Evolutionary conservation across 2,329 filamentous ascomycete genomes (phyloP), one percentile per base, ranked within the genome.

Genomic region (Colletotrichum coccodes): DNA sequence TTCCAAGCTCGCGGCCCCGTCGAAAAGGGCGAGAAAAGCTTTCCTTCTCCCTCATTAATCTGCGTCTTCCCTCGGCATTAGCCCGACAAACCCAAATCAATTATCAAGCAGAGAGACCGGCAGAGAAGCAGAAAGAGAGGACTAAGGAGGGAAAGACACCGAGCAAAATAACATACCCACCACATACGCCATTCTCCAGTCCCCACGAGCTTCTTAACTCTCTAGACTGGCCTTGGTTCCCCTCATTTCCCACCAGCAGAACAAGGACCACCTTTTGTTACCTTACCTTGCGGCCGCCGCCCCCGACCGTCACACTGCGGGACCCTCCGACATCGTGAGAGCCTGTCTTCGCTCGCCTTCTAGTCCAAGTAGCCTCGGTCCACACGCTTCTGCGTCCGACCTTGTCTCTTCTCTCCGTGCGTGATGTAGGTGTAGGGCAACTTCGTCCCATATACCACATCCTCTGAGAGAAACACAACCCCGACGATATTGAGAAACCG

Each of bases 291-390:
- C 42, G 47, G 40, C 61, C 54, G 61, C 44, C 36, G 47, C 12
- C 60, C 57, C 65, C 36, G 38, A 68, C 66, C 36, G 56, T 60
- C 34, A 56, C 61, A 30, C 28, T 69, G 66, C 61, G 61, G 56
- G 54, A 38, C 56, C 49, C 21, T 56, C 66, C 49, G 62, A 66
- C 54, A 69, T 69, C 66, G 66, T 69, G 61, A 66, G 65, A 60
- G 56, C 62, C 49, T 26, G 66, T 28, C 40, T 66, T 69, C 62
- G 56, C 26, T 66, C 66, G 50, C 62, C 49, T 66, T 59, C 66
- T 66, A 60, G 47, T 40, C 61, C 49, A 42, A 66, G 54, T 69
- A 42, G 54, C 66, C 62, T 69, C 66, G 66, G 54, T 69, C 66
- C 66, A 69, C 66, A 58, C 49, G 42, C 28, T 30, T 47, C 36